phyloP scores from a whole-genome alignment of 75 land plant genomes.

The Pinus albicaulis region DNA sequence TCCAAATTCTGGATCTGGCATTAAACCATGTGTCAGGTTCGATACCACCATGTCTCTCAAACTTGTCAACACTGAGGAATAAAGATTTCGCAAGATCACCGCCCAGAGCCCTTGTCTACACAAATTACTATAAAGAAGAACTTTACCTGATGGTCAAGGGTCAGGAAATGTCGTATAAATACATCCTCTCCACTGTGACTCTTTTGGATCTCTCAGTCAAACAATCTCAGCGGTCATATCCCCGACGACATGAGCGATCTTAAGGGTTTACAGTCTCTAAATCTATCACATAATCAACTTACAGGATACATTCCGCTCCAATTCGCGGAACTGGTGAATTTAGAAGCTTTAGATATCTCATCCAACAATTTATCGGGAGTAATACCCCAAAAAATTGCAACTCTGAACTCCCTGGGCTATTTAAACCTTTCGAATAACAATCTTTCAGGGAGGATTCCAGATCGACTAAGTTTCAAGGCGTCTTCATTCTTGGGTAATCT shows the following conservation, averaged over 20 bases:
- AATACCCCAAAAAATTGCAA: not conserved
- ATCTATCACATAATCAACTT: conserved; percentile 9
- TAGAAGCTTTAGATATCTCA: conserved; percentile 11
- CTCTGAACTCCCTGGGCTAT: not conserved
- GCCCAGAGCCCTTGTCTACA: not conserved
- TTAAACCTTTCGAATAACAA: conserved; percentile 15
- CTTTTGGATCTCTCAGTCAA: conserved; percentile 9
- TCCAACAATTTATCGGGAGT: conserved; percentile 10
- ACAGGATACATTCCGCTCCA: conserved; percentile 1
- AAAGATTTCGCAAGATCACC: not conserved
- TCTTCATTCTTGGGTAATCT: conserved; percentile 4
- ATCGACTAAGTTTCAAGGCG: not conserved
- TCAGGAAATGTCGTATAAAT: not conserved
- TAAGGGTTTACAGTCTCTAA: not conserved
- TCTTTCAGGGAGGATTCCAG: conserved; percentile 11
- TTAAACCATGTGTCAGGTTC: not conserved
- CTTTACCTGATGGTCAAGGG: conserved; percentile 1
- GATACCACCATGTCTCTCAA: not conserved
- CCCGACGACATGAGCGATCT: not conserved
- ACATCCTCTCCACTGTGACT: not conserved
- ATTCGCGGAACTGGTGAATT: not conserved
- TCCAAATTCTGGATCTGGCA: conserved; percentile 6
- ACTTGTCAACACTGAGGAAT: not conserved
- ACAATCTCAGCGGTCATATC: conserved; percentile 9
- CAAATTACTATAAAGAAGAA: not conserved